Base-by-base conservation (phyloP, 2,329 filamentous ascomycete genomes). In the Xylariaceae sp. region DNA sequence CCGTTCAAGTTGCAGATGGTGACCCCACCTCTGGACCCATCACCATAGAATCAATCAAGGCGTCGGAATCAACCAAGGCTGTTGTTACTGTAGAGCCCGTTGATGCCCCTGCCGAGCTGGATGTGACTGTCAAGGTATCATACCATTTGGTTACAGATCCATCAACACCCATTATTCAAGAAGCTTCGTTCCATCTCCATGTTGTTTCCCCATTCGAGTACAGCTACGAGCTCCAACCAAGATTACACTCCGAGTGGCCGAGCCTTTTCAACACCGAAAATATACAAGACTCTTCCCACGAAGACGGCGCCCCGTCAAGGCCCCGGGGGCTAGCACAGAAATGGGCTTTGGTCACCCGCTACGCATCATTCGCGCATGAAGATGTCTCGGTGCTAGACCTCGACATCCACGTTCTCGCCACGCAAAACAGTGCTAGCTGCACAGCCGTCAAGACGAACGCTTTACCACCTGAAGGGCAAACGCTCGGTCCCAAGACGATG, bases 171-270 rank as follows among this genome's bases (percentile, higher is more conserved):
- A 87, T 97, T 38, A 83, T 86, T 36, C 93, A 95, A 69, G 82
- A 80, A 2, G 73, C 87, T 18, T 78, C 83, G 1, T 79, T 88
- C 38, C 84, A 87, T 48, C 69, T 97, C 5, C 81, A 84, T 36
- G 80, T 97, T 50, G 83, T 90, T 48, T 86, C 84, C 45, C 90
- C 93, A 0, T 97, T 99, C 62, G 91, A 96, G 71, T 89, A 91
- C 14, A 94, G 89, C 63, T 97, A 96, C 68, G 90, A 95, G 56
- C 83, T 97, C 56, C 79, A 86, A 12, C 91, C 94, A 11, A 82
- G 88, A 10, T 76, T 96, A 3, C 88, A 97, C 68, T 70, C 80
- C 0, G 86, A 88, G 45, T 99, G 94, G 93, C 92, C 94, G 1
- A 91, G 87, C 66, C 85, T 95, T 62, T 99, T 97, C 69, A 79